A percentile compares a stretch with the other conserved stretches of the same genome.
Evolutionary conservation across 768 basidiomycete species (phyloP).

Genomic region (Collybia sp.): DNA sequence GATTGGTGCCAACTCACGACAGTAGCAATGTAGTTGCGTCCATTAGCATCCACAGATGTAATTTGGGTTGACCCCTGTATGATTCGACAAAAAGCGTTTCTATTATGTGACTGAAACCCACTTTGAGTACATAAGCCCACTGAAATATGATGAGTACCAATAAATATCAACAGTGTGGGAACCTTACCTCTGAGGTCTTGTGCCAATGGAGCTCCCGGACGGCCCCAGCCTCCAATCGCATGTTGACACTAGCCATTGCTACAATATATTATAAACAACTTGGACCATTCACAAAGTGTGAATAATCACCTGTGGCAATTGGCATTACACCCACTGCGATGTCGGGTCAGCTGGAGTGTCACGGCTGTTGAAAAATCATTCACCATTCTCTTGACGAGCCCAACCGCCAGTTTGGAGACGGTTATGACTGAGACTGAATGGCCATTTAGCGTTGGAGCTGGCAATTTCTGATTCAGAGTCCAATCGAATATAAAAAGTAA

Average conservation of each 20-base stretch:
- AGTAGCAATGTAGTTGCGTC: conserved; percentile 44
- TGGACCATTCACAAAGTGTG: background rate
- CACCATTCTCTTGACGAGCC: conserved; percentile 53
- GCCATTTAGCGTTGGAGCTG: conserved; percentile 48
- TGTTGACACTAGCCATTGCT: conserved; percentile 46
- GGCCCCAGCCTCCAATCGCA: conserved; percentile 46
- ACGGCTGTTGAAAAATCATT: conserved; percentile 4
- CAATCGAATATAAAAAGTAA: background rate
- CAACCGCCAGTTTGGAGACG: conserved; percentile 56
- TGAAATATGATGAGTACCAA: conserved; percentile 14
- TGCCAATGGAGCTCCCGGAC: conserved; percentile 58
- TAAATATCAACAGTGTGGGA: background rate
- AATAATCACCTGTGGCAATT: conserved; percentile 36
- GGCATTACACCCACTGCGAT: conserved; percentile 39
- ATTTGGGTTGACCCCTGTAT: conserved; percentile 42
- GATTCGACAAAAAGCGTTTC: background rate
- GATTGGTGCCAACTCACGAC: conserved; percentile 31
- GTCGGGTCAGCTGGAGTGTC: background rate
- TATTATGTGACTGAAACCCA: conserved; percentile 6
- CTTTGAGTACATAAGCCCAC: conserved; percentile 52
- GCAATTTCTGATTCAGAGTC: background rate
- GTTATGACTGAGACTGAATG: conserved; percentile 50
- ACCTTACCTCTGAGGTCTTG: conserved; percentile 35
- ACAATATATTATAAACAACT: conserved; percentile 4
- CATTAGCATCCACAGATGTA: conserved; percentile 41